Evolutionary conservation across 352 stramenopile species (phyloP).

Genomic region (Aphanomyces invadans): DNA sequence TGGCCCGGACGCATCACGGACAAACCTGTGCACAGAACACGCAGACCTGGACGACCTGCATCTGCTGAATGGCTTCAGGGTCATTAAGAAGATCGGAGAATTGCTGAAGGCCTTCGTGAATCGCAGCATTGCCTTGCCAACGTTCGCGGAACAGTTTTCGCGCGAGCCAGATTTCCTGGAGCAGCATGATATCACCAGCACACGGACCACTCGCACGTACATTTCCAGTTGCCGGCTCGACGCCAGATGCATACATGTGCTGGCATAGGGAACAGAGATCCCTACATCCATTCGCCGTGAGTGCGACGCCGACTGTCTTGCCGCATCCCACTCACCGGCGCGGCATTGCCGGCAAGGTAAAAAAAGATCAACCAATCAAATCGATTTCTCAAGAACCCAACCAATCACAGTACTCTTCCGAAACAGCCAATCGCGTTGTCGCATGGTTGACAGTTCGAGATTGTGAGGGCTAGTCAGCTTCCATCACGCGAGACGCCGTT

Average conservation of each 20-base stretch:
- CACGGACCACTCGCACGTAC: background rate
- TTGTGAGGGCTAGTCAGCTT: background rate
- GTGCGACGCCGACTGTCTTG: background rate
- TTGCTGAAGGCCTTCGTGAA: background rate
- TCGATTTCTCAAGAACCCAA: background rate
- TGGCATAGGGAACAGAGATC: background rate
- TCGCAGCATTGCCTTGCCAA: background rate
- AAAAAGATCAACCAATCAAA: background rate
- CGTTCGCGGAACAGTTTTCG: background rate
- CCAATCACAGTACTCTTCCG: background rate
- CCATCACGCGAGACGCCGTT: background rate
- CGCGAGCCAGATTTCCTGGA: conserved; percentile 12
- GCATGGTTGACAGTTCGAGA: conserved; percentile 5
- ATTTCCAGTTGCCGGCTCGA: conserved; percentile 2
- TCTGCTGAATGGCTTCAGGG: background rate
- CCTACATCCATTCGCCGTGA: background rate
- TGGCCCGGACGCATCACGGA: background rate
- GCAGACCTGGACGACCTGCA: background rate
- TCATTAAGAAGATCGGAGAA: background rate
- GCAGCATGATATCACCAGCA: background rate
- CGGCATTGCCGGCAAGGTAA: background rate
- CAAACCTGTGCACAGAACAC: conserved; percentile 6
- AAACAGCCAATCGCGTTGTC: background rate
- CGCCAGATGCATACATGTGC: background rate
- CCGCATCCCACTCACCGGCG: background rate